Percentiles rank a stretch among this genome's conserved stretches.
phyloP scores from a whole-genome alignment of 257 asterid genomes.

The Anisodus tanguticus region DNA sequence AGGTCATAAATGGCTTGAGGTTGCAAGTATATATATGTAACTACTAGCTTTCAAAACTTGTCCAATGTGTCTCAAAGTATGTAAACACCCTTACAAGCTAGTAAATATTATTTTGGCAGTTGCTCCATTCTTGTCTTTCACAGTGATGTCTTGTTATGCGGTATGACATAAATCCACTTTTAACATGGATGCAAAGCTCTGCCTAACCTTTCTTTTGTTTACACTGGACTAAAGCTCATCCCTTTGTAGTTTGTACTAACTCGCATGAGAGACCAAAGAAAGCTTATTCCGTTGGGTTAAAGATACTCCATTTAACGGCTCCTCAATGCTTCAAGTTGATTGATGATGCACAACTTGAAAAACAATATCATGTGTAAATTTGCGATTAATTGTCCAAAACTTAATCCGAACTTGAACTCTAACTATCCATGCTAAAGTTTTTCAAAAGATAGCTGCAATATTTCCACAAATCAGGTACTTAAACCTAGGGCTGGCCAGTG shows the following conservation, averaged over 20 bases:
- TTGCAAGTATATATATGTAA: slow-evolving; percentile 11
- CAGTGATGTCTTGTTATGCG: neutral
- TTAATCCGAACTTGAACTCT: neutral
- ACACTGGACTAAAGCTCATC: neutral
- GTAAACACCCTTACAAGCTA: neutral
- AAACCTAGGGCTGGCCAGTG: too few relatives aligned
- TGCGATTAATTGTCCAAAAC: neutral
- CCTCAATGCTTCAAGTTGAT: neutral
- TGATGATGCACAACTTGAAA: neutral
- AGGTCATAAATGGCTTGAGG: slow-evolving; percentile 26
- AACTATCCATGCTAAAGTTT: neutral
- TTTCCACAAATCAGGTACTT: neutral
- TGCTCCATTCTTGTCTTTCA: neutral
- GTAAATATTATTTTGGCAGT: neutral
- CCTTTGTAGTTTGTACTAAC: neutral
- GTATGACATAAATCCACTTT: neutral
- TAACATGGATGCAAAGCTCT: neutral
- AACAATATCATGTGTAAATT: neutral
- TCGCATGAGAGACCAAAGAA: neutral
- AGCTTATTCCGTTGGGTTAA: neutral
- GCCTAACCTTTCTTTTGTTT: neutral
- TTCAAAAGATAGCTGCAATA: neutral
- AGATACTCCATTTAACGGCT: neutral
- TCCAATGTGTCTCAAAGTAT: neutral
- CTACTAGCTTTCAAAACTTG: neutral